Conservation (phyloP, 1,284 basidiomycete species). For the Leccinum griseonigrum region DNA sequence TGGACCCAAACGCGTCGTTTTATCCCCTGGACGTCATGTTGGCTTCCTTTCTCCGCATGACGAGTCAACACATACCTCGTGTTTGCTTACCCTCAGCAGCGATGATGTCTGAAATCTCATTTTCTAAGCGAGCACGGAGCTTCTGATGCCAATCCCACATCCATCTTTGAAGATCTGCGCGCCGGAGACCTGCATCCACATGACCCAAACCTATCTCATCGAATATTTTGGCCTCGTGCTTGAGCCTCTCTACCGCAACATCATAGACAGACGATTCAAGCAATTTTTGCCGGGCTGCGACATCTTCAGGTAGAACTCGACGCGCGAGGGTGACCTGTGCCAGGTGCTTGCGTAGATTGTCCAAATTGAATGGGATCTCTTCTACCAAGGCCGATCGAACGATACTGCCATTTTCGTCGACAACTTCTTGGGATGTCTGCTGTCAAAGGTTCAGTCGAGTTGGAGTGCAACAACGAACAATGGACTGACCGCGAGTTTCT, state of each 20-base stretch:
- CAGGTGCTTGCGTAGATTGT: slow-evolving; percentile 67
- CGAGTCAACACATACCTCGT: slow-evolving; percentile 15
- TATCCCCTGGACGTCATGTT: slow-evolving; percentile 9
- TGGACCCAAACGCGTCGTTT: slow-evolving; percentile 39
- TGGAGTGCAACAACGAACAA: background rate
- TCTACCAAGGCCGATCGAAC: slow-evolving; percentile 23
- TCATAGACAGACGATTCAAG: slow-evolving; percentile 86
- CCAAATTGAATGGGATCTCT: slow-evolving; percentile 70
- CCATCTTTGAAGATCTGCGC: slow-evolving; percentile 67
- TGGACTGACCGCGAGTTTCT: slow-evolving; percentile 26
- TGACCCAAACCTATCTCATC: slow-evolving; percentile 55
- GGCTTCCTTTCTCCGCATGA: background rate
- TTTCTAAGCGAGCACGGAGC: slow-evolving; percentile 53
- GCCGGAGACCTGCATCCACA: slow-evolving; percentile 47
- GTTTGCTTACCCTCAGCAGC: slow-evolving; percentile 36
- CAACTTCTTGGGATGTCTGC: slow-evolving; percentile 20
- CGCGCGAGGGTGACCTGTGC: slow-evolving; percentile 61
- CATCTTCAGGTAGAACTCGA: slow-evolving; percentile 61
- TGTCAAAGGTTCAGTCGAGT: background rate
- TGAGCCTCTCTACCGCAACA: slow-evolving; percentile 72
- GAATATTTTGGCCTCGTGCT: slow-evolving; percentile 63
- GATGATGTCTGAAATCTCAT: slow-evolving; percentile 55
- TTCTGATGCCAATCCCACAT: slow-evolving; percentile 88
- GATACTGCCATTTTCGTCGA: slow-evolving; percentile 21
- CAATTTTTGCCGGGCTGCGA: slow-evolving; percentile 74